Percentiles rank a stretch among this genome's conserved stretches.
Conservation (phyloP, 306 rosid genomes). For the Cyamopsis tetragonoloba region DNA sequence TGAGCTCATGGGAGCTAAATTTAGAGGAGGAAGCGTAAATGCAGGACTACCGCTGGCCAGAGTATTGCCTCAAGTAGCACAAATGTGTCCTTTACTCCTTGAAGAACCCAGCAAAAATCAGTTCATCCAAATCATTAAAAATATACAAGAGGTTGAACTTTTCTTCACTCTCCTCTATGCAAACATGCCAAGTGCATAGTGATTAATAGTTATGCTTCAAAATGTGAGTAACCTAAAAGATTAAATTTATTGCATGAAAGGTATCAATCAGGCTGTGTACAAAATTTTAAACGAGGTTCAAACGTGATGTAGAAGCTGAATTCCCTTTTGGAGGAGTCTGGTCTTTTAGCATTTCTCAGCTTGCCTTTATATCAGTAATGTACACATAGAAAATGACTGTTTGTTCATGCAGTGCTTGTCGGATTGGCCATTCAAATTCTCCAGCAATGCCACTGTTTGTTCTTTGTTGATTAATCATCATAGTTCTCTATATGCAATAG, state of each 20-base stretch:
- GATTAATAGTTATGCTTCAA: constrained; percentile 29
- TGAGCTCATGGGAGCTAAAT: constrained; percentile 50
- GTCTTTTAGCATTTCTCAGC: background rate
- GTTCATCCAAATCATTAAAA: constrained; percentile 58
- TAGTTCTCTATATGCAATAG: background rate
- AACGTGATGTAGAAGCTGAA: constrained; percentile 35
- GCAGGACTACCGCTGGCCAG: constrained; percentile 67
- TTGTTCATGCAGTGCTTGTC: constrained; percentile 14
- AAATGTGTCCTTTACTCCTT: constrained; percentile 66
- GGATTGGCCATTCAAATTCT: constrained; percentile 18
- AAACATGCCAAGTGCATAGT: constrained; percentile 48
- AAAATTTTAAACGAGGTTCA: constrained; percentile 23
- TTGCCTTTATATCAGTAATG: background rate
- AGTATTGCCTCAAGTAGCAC: constrained; percentile 71
- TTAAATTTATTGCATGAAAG: constrained; percentile 28
- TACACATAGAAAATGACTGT: background rate
- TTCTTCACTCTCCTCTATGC: constrained; percentile 88
- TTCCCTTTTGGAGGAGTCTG: constrained; percentile 19
- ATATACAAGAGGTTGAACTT: constrained; percentile 67
- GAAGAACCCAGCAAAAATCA: constrained; percentile 65
- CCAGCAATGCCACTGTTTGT: background rate
- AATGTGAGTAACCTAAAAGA: constrained; percentile 19
- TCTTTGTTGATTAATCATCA: background rate
- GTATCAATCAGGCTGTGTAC: constrained; percentile 34
- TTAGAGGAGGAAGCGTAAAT: constrained; percentile 50